phyloP scores from a whole-genome alignment of 495 filamentous ascomycete species.

The Penicillium roqueforti region DNA sequence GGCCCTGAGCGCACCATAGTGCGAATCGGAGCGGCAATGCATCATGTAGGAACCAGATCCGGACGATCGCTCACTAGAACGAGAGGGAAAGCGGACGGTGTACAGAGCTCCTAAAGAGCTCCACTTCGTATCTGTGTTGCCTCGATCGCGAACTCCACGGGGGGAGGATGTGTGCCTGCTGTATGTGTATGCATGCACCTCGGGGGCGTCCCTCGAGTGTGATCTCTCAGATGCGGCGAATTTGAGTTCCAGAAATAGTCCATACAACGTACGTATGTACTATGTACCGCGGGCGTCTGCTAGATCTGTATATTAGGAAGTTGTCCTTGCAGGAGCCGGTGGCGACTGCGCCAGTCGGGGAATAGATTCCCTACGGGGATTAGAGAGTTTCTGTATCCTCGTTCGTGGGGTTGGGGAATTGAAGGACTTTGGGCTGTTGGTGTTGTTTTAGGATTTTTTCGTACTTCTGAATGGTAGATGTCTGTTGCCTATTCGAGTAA shows the following conservation, averaged over 20 bases:
- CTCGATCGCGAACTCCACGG: slow-evolving; percentile 21
- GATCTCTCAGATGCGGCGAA: slow-evolving; percentile 30
- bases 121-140: slow-evolving; percentile 4
- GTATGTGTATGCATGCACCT: slow-evolving; percentile 2
- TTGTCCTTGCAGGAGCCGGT: slow-evolving; percentile 25
- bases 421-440: background rate
- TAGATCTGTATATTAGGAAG: slow-evolving; percentile 18
- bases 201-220: slow-evolving; percentile 9
- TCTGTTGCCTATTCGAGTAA: background rate
- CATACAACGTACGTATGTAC: background rate
- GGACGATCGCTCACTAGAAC: background rate
- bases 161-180: slow-evolving; percentile 1
- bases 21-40: slow-evolving; percentile 5
- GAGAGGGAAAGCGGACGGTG: background rate
- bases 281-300: slow-evolving; percentile 10
- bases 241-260: slow-evolving; percentile 26
- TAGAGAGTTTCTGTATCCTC: background rate
- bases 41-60: slow-evolving; percentile 6
- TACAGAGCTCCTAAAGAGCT: background rate
- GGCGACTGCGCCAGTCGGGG: slow-evolving; percentile 18
- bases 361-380: slow-evolving; percentile 6
- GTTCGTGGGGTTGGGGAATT: background rate
- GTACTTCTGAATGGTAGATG: slow-evolving; percentile 3
- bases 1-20: slow-evolving; percentile 8
- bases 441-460: background rate